Conservation (phyloP, 139 green algal genomes). For the Klebsormidium nitens region DNA sequence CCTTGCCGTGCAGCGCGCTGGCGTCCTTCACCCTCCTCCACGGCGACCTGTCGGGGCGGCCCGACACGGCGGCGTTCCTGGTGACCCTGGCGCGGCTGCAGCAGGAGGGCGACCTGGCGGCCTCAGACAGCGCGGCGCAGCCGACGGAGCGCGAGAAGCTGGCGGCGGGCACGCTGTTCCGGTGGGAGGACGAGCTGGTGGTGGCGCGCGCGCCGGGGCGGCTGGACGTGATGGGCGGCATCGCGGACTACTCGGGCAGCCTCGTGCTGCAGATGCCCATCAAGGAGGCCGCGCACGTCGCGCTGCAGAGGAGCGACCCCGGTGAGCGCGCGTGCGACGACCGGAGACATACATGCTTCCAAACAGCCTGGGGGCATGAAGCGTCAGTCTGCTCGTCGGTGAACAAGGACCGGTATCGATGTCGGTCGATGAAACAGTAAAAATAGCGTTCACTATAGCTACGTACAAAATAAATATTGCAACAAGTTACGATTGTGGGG, state of each 20-base stretch:
- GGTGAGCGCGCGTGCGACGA: no score
- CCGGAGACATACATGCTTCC: no score
- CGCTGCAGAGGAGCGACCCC: constrained; percentile 53
- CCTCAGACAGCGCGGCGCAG: constrained; percentile 10
- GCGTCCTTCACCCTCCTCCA: no score
- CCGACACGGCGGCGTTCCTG: constrained; percentile 32
- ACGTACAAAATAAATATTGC: no score
- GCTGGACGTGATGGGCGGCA: constrained; percentile 95
- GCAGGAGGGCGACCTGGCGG: constrained; percentile 5
- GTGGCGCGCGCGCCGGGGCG: constrained; percentile 80
- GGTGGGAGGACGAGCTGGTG: constrained; percentile 45
- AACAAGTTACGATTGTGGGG: no score
- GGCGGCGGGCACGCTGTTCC: constrained; percentile 57
- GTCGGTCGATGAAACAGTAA: no score
- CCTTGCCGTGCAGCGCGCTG: no score
- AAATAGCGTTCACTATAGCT: no score
- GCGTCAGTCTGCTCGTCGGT: no score
- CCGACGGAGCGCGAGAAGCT: constrained; percentile 34
- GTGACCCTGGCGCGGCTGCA: constrained; percentile 9
- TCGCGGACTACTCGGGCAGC: constrained; percentile 89
- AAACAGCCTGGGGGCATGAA: constrained; percentile 32
- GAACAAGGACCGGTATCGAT: no score
- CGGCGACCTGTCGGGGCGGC: no score
- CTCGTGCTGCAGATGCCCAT: constrained; percentile 87
- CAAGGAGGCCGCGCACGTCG: constrained; percentile 77